Percentiles rank a stretch among this genome's conserved stretches.
Conservation (phyloP, 495 filamentous ascomycete genomes). For the Xylaria palmicola region DNA sequence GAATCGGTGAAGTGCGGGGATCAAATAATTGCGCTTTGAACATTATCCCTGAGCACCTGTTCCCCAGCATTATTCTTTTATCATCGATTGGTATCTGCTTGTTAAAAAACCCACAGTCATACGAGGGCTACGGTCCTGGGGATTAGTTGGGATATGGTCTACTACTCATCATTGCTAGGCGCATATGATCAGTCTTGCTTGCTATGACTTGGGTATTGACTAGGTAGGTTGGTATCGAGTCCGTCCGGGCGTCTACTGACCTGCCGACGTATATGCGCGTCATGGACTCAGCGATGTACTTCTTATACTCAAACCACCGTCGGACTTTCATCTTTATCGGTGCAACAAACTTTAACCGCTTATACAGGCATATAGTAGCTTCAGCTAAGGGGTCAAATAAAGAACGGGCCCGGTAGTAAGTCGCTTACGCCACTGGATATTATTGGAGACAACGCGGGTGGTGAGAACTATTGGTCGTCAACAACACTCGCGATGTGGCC, state of each 20-base stretch:
- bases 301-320: not conserved
- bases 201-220: too few species aligned
- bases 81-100: not conserved
- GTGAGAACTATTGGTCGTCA: not conserved
- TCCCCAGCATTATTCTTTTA: not conserved
- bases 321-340: not conserved
- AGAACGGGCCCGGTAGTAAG: too few species aligned
- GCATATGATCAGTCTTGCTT: too few species aligned
- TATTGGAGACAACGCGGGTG: not conserved
- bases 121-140: not conserved
- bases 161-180: not conserved
- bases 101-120: not conserved
- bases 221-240: too few species aligned
- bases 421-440: too few species aligned
- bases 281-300: not conserved
- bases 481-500: not conserved
- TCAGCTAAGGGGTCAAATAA: too few species aligned
- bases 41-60: not conserved
- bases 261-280: not conserved
- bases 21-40: not conserved
- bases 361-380: too few species aligned
- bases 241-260: not conserved
- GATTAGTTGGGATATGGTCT: not conserved
- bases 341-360: too few species aligned
- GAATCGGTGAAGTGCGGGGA: not conserved